A percentile compares a stretch with the other conserved stretches of the same genome.
phyloP scores from a whole-genome alignment of 2,329 filamentous ascomycete genomes.

The Huntiella decipiens region DNA sequence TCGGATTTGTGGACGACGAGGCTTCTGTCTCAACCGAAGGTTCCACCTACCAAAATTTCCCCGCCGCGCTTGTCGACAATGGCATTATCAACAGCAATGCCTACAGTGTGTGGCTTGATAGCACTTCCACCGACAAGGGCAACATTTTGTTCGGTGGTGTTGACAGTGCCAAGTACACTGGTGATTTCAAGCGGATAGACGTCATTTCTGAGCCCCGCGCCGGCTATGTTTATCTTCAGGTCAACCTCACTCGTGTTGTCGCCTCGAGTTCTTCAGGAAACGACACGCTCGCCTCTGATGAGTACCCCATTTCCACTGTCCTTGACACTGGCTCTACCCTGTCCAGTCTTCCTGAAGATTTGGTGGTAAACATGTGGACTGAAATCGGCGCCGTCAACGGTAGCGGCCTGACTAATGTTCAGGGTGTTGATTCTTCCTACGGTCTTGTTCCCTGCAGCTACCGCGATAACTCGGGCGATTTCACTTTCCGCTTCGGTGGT shows the following conservation, averaged over 20 bases:
- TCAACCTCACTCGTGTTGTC: conserved; percentile 28
- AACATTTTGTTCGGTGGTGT: conserved; percentile 66
- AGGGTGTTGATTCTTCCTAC: conserved; percentile 14
- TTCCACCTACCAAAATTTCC: conserved; percentile 37
- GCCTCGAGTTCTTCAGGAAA: conserved; percentile 30
- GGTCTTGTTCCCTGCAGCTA: conserved; percentile 33
- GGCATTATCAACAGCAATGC: conserved; percentile 46
- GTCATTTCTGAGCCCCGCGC: conserved; percentile 27
- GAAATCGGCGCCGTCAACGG: conserved; percentile 35
- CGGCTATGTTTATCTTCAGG: conserved; percentile 27
- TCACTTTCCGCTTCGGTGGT: conserved; percentile 35
- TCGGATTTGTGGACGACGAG: conserved; percentile 39
- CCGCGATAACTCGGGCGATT: conserved; percentile 25
- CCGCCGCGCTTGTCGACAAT: conserved; percentile 42
- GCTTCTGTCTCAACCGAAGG: conserved; percentile 17
- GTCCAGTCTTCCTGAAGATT: conserved; percentile 45
- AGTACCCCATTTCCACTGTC: conserved; percentile 38
- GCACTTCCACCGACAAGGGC: conserved; percentile 41
- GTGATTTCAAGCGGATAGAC: conserved; percentile 40
- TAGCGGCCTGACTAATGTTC: not conserved
- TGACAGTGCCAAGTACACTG: conserved; percentile 54
- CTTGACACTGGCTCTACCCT: conserved; percentile 61
- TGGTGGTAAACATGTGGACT: conserved; percentile 33
- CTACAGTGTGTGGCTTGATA: conserved; percentile 52
- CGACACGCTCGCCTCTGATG: conserved; percentile 24